phyloP scores from a whole-genome alignment of 2,329 filamentous ascomycete species.

The Xylaria arbuscula region DNA sequence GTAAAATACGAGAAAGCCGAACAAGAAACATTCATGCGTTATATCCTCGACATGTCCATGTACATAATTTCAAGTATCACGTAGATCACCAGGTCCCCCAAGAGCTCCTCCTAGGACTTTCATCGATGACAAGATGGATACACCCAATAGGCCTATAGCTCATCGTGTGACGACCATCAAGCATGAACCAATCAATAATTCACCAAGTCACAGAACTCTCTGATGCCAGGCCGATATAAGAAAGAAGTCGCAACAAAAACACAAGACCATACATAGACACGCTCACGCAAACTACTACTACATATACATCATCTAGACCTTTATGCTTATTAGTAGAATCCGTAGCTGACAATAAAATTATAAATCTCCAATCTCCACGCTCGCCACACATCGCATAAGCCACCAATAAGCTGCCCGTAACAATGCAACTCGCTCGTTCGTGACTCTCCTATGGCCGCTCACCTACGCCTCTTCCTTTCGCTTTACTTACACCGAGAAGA shows the following conservation, averaged over 20 bases:
- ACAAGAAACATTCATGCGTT: background rate
- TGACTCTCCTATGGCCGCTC: background rate
- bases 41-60: background rate
- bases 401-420: background rate
- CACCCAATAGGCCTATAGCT: background rate
- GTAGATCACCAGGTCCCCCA: background rate
- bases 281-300: background rate
- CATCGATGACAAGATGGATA: background rate
- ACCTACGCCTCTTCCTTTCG: background rate
- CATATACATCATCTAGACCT: background rate
- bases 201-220: no score
- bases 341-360: constrained; percentile 10
- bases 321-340: background rate
- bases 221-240: background rate
- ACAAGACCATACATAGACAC: background rate
- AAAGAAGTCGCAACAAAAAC: constrained; percentile 2
- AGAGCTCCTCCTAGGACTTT: background rate
- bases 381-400: constrained; percentile 13
- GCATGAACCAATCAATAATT: background rate
- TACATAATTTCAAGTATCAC: constrained; percentile 1
- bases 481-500: background rate
- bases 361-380: constrained; percentile 4
- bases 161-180: background rate
- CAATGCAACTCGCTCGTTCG: no score
- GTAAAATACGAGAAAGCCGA: background rate